These are phyloP conservation scores for Penicillium flavigenum DNA, from an alignment of 495 filamentous ascomycete genomes.

Conservation along the genomic window DNA sequence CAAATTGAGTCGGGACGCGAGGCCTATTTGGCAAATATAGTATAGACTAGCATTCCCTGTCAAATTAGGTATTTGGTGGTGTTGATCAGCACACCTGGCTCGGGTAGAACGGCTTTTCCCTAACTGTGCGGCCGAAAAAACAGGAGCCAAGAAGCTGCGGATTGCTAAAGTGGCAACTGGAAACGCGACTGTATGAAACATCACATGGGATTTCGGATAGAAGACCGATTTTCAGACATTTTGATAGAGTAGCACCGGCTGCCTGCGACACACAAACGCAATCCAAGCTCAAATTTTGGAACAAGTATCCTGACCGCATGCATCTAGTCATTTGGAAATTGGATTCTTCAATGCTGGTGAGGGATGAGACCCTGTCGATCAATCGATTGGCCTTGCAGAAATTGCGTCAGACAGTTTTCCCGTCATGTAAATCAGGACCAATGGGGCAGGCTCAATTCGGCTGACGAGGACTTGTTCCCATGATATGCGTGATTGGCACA, in stretches of 20 bases:
- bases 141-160: slow-evolving; percentile 15
- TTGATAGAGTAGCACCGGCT: neutral
- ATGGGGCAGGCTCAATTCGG: slow-evolving; percentile 4
- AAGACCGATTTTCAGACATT: neutral
- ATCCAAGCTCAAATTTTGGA: slow-evolving; percentile 1
- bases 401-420: neutral
- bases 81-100: slow-evolving; percentile 23
- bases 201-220: slow-evolving; percentile 12
- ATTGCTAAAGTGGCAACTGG: slow-evolving; percentile 19
- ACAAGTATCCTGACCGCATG: slow-evolving; percentile 14
- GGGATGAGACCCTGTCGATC: slow-evolving; percentile 15
- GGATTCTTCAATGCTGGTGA: slow-evolving; percentile 11
- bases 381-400: slow-evolving; percentile 6
- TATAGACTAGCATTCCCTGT: slow-evolving; percentile 11
- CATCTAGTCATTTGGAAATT: slow-evolving; percentile 12
- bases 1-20: slow-evolving; percentile 12
- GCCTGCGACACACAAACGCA: neutral
- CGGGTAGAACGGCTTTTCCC: slow-evolving; percentile 30
- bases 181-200: neutral
- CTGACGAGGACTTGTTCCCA: slow-evolving; percentile 9
- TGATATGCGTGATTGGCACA: slow-evolving; percentile 4
- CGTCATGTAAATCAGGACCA: neutral
- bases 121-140: slow-evolving; percentile 15
- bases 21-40: slow-evolving; percentile 10
- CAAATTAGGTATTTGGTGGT: slow-evolving; percentile 18